A percentile compares a stretch with the other conserved stretches of the same genome.
phyloP scores from a whole-genome alignment of 225 moss, liverwort and hornwort genomes.

The Marchantia paleacea region DNA sequence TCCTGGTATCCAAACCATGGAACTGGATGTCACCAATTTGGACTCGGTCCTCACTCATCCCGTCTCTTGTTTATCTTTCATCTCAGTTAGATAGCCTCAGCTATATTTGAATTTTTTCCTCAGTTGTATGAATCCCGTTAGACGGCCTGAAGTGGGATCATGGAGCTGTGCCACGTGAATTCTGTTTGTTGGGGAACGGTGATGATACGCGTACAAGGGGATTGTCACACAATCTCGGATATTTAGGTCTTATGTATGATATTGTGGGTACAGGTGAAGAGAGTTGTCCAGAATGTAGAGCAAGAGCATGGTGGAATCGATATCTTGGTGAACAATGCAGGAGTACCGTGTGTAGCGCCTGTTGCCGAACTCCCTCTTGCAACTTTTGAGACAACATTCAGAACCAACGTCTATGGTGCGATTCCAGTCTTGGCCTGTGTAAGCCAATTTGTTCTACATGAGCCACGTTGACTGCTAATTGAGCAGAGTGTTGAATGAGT shows the following conservation, averaged over 20 bases:
- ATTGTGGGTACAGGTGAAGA: constrained; percentile 35
- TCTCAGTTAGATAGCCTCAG: too few species aligned
- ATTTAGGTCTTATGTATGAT: background rate
- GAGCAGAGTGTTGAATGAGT: too few species aligned
- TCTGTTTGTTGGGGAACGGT: too few species aligned
- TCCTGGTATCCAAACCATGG: constrained; percentile 43
- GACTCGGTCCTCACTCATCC: constrained; percentile 21
- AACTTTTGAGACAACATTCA: constrained; percentile 50
- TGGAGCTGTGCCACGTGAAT: too few species aligned
- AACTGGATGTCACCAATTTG: constrained; percentile 56
- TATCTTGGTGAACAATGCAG: constrained; percentile 80
- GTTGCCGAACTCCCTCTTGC: constrained; percentile 55
- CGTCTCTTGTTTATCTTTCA: too few species aligned
- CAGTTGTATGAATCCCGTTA: too few species aligned
- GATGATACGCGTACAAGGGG: too few species aligned
- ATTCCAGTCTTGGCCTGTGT: background rate
- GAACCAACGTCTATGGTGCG: constrained; percentile 66
- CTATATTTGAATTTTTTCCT: too few species aligned
- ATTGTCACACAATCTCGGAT: too few species aligned
- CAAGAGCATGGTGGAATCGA: constrained; percentile 61
- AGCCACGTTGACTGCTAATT: too few species aligned
- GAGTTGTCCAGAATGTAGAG: constrained; percentile 48
- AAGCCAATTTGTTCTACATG: background rate
- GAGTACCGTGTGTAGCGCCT: constrained; percentile 52
- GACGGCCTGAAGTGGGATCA: too few species aligned